Evolutionary conservation across 106 monocot species (phyloP).

Genomic region (Chionographis japonica): DNA sequence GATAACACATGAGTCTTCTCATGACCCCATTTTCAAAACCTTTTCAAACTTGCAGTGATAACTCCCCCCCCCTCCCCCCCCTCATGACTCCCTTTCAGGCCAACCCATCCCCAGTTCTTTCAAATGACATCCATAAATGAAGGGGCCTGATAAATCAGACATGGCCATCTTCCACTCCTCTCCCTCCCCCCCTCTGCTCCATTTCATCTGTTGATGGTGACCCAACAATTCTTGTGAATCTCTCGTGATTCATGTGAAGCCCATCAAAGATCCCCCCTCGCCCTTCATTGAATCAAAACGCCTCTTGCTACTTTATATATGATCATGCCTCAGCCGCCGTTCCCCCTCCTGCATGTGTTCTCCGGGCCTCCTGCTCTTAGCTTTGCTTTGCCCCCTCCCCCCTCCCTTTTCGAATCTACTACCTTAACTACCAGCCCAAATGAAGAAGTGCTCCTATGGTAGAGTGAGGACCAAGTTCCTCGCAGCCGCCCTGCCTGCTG

Average conservation of each 20-base stretch:
- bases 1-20: not conserved
- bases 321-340: too few species aligned
- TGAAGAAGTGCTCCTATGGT: slow-evolving; percentile 5
- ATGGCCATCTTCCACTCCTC: not conserved
- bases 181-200: not conserved
- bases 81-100: not conserved
- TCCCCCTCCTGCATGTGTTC: not conserved
- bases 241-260: slow-evolving; percentile 48
- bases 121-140: slow-evolving; percentile 44
- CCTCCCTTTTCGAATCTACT: not conserved
- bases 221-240: slow-evolving; percentile 21
- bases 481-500: slow-evolving; percentile 12
- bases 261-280: slow-evolving; percentile 22
- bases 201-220: slow-evolving; percentile 4
- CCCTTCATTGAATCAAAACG: slow-evolving; percentile 5
- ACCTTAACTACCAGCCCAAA: not conserved
- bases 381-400: not conserved
- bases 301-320: not conserved
- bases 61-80: not conserved
- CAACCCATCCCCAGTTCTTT: slow-evolving; percentile 6
- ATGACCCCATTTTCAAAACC: not conserved
- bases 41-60: not conserved
- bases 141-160: not conserved
- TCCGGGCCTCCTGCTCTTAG: not conserved
- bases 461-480: not conserved